A percentile compares a stretch with the other conserved stretches of the same genome.
Evolutionary conservation across 202 grass and related monocot species (phyloP).

Genomic region (Panicum virgatum): DNA sequence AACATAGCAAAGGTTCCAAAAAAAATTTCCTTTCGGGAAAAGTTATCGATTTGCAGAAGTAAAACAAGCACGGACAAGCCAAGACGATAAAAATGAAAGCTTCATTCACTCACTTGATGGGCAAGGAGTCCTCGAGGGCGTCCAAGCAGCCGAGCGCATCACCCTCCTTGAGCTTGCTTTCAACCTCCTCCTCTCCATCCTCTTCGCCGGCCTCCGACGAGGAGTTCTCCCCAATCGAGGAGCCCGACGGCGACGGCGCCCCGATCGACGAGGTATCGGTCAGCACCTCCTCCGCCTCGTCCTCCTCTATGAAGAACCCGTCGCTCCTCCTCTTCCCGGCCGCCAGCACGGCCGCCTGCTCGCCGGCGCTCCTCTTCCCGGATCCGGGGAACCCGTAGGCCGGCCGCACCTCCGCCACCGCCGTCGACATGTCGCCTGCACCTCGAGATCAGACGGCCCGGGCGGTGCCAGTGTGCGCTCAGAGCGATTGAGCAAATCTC

Average conservation of each 20-base stretch:
- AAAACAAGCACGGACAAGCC: background rate
- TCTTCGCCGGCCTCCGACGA: constrained; percentile 30
- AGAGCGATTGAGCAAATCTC: constrained; percentile 45
- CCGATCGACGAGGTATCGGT: constrained; percentile 80
- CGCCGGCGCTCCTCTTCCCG: constrained; percentile 2
- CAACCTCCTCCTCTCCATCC: constrained; percentile 47
- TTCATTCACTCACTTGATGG: constrained; percentile 67
- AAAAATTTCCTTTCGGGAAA: background rate
- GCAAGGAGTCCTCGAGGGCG: constrained; percentile 67
- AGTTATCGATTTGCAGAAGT: background rate
- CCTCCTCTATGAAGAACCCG: constrained; percentile 56
- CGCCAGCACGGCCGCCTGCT: background rate
- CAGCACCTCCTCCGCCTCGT: constrained; percentile 40
- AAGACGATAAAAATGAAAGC: background rate
- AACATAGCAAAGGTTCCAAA: background rate
- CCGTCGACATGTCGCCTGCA: constrained; percentile 46
- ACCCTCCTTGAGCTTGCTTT: constrained; percentile 60
- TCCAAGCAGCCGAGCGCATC: constrained; percentile 54
- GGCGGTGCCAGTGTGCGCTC: constrained; percentile 20
- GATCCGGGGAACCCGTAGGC: constrained; percentile 48
- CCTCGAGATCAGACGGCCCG: constrained; percentile 11
- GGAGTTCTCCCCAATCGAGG: constrained; percentile 64
- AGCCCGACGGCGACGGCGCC: constrained; percentile 43
- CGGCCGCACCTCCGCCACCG: constrained; percentile 38
- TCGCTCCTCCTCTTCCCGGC: constrained; percentile 35